Evolutionary conservation across 306 rosid genomes (phyloP).

Genomic region (Pyrus bretschneideri): DNA sequence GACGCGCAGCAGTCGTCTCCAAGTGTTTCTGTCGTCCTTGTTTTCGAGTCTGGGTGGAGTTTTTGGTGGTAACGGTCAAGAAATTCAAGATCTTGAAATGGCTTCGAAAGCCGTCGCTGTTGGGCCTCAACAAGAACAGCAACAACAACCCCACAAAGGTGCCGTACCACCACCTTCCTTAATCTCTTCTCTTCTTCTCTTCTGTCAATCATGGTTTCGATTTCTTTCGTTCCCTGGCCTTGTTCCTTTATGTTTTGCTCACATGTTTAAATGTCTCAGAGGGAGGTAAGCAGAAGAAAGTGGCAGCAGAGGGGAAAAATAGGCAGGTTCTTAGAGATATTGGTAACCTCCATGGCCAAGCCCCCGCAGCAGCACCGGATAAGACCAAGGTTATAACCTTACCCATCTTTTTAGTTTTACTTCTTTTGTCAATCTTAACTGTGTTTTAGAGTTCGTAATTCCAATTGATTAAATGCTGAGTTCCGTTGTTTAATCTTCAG

Average conservation of each 20-base stretch:
- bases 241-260: no score
- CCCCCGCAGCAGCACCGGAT: constrained; percentile 29
- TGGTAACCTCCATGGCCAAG: constrained; percentile 39
- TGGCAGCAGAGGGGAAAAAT: constrained; percentile 47
- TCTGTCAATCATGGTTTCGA: no score
- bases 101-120: constrained; percentile 38
- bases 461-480: neutral
- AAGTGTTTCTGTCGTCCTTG: constrained; percentile 54
- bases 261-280: constrained; percentile 19
- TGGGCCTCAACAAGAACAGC: constrained; percentile 21
- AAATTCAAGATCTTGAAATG: constrained; percentile 28
- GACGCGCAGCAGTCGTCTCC: constrained; percentile 60
- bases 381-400: constrained; percentile 43
- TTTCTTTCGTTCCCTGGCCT: no score
- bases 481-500: constrained; percentile 26
- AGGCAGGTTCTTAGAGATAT: constrained; percentile 72
- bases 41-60: constrained; percentile 69
- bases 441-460: neutral
- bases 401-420: neutral
- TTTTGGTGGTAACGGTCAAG: constrained; percentile 41
- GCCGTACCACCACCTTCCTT: no score
- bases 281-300: constrained; percentile 49
- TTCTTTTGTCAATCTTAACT: neutral
- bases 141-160: no score
- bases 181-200: no score